Conservation (phyloP, 441 rosid species). For the Populus hybrid region DNA sequence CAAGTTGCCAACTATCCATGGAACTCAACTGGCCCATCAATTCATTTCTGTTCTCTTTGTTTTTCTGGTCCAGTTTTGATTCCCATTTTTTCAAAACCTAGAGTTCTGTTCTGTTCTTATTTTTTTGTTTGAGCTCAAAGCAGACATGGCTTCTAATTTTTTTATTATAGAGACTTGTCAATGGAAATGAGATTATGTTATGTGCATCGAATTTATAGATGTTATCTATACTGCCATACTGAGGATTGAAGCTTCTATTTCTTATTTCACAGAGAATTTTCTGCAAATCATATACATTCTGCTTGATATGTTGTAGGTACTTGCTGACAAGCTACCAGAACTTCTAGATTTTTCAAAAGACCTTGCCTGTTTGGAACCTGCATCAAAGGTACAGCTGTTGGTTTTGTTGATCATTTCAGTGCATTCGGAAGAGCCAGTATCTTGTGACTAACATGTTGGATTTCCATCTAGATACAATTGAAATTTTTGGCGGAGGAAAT, state of each 20-base stretch:
- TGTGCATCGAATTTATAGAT: neutral
- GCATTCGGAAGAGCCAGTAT: neutral
- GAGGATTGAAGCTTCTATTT: neutral
- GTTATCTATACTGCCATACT: neutral
- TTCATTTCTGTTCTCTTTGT: neutral
- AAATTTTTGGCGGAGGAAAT: slow-evolving; percentile 31
- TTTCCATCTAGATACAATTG: slow-evolving; percentile 70
- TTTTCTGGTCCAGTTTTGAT: neutral
- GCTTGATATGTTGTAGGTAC: slow-evolving; percentile 54
- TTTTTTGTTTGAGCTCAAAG: neutral
- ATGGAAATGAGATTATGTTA: neutral
- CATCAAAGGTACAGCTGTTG: slow-evolving; percentile 61
- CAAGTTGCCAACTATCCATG: neutral
- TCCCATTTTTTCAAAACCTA: neutral
- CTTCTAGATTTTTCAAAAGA: slow-evolving; percentile 76
- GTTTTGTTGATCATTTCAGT: neutral
- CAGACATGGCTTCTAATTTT: neutral
- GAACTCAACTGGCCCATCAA: neutral
- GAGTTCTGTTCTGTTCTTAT: neutral
- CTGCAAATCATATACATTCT: slow-evolving; percentile 1
- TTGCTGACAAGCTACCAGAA: slow-evolving; percentile 85
- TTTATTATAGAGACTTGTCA: neutral
- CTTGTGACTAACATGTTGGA: slow-evolving; percentile 19
- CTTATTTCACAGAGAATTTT: neutral
- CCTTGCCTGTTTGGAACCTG: slow-evolving; percentile 62